A percentile compares a stretch with the other conserved stretches of the same genome.
phyloP scores from a whole-genome alignment of 2,329 filamentous ascomycete species.

The Sordariomycetes sp. region DNA sequence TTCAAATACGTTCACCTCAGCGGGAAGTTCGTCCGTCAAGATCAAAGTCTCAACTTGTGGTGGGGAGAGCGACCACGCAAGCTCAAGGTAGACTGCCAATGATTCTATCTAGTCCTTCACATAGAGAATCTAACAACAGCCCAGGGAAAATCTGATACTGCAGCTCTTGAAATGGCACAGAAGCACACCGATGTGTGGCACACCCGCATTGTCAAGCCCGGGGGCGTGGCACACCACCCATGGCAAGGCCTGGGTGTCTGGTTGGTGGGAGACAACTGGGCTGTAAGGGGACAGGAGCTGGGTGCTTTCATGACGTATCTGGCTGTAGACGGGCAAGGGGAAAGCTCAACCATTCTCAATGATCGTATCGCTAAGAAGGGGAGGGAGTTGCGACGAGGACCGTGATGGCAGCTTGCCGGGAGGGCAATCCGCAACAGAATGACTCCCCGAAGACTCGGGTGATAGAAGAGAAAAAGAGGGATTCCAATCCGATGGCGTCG shows the following conservation, averaged over 20 bases:
- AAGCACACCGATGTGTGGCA: not conserved
- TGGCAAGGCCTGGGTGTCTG: not conserved
- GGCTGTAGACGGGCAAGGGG: not conserved
- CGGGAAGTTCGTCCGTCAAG: not conserved
- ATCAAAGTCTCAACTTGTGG: not conserved
- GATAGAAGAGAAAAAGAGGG: not conserved
- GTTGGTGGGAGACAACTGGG: not conserved
- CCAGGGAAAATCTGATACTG: not conserved
- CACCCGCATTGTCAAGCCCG: not conserved
- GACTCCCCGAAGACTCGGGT: not conserved
- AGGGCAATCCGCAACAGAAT: not conserved
- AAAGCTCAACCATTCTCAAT: not conserved
- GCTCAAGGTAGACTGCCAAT: not conserved
- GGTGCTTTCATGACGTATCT: constrained; percentile 1
- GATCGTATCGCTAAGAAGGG: not conserved
- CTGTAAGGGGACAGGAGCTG: not conserved
- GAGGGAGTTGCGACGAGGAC: not conserved
- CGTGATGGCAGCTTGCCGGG: not conserved
- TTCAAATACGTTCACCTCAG: not conserved
- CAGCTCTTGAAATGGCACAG: not conserved
- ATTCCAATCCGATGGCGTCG: not conserved
- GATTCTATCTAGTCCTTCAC: not conserved
- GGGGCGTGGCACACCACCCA: not conserved
- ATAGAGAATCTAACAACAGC: not conserved
- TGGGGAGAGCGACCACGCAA: not conserved